A percentile compares a stretch with the other conserved stretches of the same genome.
Evolutionary conservation across 108 stramenopile genomes (phyloP).

Genomic region (Cyclostephanos tholiformis): DNA sequence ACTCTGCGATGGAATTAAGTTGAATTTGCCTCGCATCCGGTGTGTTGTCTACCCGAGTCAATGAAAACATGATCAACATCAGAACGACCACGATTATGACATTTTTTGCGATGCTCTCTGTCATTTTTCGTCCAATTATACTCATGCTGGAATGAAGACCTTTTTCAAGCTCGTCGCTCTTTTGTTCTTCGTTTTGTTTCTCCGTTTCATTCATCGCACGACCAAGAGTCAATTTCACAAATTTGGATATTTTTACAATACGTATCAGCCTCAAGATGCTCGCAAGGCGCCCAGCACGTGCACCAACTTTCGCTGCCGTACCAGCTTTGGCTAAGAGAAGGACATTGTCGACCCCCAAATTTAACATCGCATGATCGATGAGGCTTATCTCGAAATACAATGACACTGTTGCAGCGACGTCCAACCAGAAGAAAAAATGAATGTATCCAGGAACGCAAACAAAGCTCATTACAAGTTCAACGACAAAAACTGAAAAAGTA

Average conservation of each 20-base stretch:
- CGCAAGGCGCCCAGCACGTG: slow-evolving; percentile 44
- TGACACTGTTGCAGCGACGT: slow-evolving; percentile 43
- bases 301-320: slow-evolving; percentile 53
- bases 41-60: slow-evolving; percentile 26
- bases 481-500: slow-evolving; percentile 41
- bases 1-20: slow-evolving; percentile 42
- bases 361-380: slow-evolving; percentile 17
- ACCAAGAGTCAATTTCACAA: slow-evolving; percentile 41
- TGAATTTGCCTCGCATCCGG: slow-evolving; percentile 55
- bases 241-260: slow-evolving; percentile 53
- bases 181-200: slow-evolving; percentile 4
- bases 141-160: slow-evolving; percentile 51
- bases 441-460: slow-evolving; percentile 46
- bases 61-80: slow-evolving; percentile 47
- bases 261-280: slow-evolving; percentile 53
- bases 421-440: slow-evolving; percentile 58
- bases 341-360: slow-evolving; percentile 16
- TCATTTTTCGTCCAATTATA: slow-evolving; percentile 58
- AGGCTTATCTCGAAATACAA: slow-evolving; percentile 48
- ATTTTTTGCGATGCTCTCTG: slow-evolving; percentile 55
- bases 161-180: slow-evolving; percentile 41
- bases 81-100: slow-evolving; percentile 44
- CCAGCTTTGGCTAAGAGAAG: slow-evolving; percentile 50
- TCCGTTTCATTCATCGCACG: slow-evolving; percentile 20
- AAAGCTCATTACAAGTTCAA: slow-evolving; percentile 42